These are phyloP conservation scores for Naganishia friedmannii DNA, from an alignment of 768 basidiomycete genomes.

Conservation along the genomic window DNA sequence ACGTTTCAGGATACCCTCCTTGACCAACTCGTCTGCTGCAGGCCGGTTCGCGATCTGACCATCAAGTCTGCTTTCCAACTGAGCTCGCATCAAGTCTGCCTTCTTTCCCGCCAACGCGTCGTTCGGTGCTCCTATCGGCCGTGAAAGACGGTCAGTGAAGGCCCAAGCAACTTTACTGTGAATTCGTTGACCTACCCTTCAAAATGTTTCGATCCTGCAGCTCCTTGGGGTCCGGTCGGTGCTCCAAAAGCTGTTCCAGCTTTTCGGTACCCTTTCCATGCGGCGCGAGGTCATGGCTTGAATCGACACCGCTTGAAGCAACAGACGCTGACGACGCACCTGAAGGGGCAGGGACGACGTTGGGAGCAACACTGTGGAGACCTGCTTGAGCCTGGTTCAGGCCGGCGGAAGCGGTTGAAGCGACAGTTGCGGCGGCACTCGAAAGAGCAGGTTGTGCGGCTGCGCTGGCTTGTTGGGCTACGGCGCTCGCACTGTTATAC, in stretches of 20 bases:
- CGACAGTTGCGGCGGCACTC: constrained; percentile 35
- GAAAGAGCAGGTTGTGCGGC: constrained; percentile 29
- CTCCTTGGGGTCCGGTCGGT: constrained; percentile 62
- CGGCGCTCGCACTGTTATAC: neutral
- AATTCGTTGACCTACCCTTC: constrained; percentile 56
- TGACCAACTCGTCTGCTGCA: constrained; percentile 63
- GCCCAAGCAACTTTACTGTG: constrained; percentile 30
- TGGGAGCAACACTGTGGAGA: constrained; percentile 42
- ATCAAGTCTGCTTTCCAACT: constrained; percentile 67
- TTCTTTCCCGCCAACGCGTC: constrained; percentile 64
- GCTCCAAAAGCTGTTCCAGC: constrained; percentile 60
- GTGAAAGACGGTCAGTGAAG: neutral
- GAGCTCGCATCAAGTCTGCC: constrained; percentile 62
- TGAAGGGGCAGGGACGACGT: constrained; percentile 43
- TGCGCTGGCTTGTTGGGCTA: neutral
- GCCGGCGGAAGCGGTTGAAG: constrained; percentile 36
- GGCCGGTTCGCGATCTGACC: constrained; percentile 63
- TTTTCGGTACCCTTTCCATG: constrained; percentile 43
- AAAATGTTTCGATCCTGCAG: constrained; percentile 69
- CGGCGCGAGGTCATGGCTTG: constrained; percentile 40
- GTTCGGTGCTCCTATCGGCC: constrained; percentile 59
- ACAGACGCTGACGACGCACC: neutral
- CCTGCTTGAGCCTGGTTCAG: constrained; percentile 42
- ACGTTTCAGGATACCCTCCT: constrained; percentile 63
- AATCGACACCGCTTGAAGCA: constrained; percentile 38